Conservation (phyloP, 768 basidiomycete species). For the Mycena epipterygia region DNA sequence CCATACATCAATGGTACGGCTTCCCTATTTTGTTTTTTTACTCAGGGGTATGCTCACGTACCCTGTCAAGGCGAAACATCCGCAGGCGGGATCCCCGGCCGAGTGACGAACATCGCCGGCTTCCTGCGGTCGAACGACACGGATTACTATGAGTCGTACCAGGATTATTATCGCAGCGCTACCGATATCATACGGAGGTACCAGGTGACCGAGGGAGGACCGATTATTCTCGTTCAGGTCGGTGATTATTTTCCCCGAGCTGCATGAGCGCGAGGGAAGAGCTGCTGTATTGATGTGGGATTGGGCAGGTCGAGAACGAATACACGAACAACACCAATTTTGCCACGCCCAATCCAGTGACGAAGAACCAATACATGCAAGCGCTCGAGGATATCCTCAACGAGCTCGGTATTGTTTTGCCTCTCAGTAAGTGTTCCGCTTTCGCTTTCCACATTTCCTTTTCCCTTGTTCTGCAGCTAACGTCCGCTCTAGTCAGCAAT, state of each 20-base stretch:
- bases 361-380: constrained; percentile 30
- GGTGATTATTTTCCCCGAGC: not conserved
- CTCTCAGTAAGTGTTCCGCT: constrained; percentile 19
- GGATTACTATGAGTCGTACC: constrained; percentile 28
- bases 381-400: constrained; percentile 28
- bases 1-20: constrained; percentile 29
- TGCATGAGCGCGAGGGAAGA: no score
- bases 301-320: constrained; percentile 26
- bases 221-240: constrained; percentile 30
- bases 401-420: constrained; percentile 28
- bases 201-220: constrained; percentile 26
- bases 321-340: constrained; percentile 31
- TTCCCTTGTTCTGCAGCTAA: constrained; percentile 1
- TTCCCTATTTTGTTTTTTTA: not conserved
- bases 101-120: constrained; percentile 29
- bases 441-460: constrained; percentile 6
- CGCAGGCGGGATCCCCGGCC: constrained; percentile 29
- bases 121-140: constrained; percentile 32
- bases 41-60: not conserved
- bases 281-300: constrained; percentile 4
- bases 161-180: constrained; percentile 31
- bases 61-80: constrained; percentile 21
- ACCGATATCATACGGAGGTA: constrained; percentile 26
- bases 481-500: constrained; percentile 21
- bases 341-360: constrained; percentile 28